These are phyloP conservation scores for Conoideocrella luteorostrata DNA, from an alignment of 2,329 filamentous ascomycete genomes.

Conservation along the genomic window DNA sequence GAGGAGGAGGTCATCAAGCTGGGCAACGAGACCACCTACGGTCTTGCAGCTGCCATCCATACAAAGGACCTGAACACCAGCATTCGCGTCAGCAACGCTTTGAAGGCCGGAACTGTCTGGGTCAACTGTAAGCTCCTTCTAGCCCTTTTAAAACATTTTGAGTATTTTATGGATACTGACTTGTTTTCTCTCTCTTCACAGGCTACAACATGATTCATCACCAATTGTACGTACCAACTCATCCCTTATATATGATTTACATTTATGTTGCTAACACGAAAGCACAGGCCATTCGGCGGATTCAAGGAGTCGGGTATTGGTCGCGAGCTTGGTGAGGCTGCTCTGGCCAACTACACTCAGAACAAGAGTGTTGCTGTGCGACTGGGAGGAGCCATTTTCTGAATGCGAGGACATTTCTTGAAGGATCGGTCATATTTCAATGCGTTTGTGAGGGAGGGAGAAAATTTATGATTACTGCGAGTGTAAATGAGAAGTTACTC, in stretches of 20 bases:
- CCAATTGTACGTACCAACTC: slow-evolving; percentile 6
- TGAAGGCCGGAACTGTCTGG: slow-evolving; percentile 65
- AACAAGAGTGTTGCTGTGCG: slow-evolving; percentile 58
- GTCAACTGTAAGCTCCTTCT: slow-evolving; percentile 37
- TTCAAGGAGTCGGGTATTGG: slow-evolving; percentile 76
- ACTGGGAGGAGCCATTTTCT: slow-evolving; percentile 17
- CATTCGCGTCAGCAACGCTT: slow-evolving; percentile 67
- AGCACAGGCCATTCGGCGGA: slow-evolving; percentile 60
- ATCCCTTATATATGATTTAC: neutral
- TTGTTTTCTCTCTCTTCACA: slow-evolving; percentile 14
- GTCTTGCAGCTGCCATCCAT: slow-evolving; percentile 77
- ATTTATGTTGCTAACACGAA: slow-evolving; percentile 1
- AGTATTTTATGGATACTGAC: slow-evolving; percentile 1
- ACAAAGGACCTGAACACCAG: slow-evolving; percentile 77
- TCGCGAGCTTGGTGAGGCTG: slow-evolving; percentile 65
- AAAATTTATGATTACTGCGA: no score
- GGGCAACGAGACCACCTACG: slow-evolving; percentile 72
- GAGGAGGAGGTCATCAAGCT: slow-evolving; percentile 71
- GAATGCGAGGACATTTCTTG: no score
- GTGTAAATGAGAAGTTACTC: neutral
- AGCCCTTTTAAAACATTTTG: neutral
- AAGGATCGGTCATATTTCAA: no score
- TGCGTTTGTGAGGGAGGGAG: no score
- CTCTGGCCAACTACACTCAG: slow-evolving; percentile 61
- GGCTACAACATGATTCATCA: slow-evolving; percentile 51